phyloP scores from a whole-genome alignment of 106 monocot genomes.

The Dendrobium nobile region DNA sequence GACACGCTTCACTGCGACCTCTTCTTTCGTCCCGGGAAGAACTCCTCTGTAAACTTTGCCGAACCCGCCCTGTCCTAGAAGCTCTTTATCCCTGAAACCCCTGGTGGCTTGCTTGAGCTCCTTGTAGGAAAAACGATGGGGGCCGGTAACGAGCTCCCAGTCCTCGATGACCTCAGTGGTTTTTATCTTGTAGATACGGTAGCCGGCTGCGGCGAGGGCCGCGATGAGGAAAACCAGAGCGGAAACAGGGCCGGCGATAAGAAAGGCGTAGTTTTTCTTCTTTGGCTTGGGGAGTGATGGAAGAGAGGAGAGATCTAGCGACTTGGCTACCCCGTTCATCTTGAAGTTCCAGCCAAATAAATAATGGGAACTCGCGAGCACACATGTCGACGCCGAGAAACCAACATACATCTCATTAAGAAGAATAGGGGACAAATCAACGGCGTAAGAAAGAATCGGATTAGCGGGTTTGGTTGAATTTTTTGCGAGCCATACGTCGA shows the following conservation, averaged over 20 bases:
- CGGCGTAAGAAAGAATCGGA: slow-evolving; percentile 5
- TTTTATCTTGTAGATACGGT: slow-evolving; percentile 29
- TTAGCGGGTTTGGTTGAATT: neutral
- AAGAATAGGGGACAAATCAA: neutral
- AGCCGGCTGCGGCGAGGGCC: neutral
- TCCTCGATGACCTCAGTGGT: slow-evolving; percentile 39
- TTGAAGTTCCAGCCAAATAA: slow-evolving; percentile 12
- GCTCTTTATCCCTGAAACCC: slow-evolving; percentile 41
- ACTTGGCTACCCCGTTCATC: slow-evolving; percentile 12
- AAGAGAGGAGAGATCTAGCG: slow-evolving; percentile 22
- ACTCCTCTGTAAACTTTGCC: slow-evolving; percentile 48
- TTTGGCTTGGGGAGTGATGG: slow-evolving; percentile 15
- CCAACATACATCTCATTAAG: slow-evolving; percentile 7
- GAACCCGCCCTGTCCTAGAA: slow-evolving; percentile 40
- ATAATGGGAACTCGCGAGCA: slow-evolving; percentile 9
- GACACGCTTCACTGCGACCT: slow-evolving; percentile 42
- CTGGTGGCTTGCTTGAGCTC: slow-evolving; percentile 40
- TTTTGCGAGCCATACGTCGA: slow-evolving; percentile 1
- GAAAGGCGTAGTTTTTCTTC: slow-evolving; percentile 21
- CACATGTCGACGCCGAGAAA: slow-evolving; percentile 8
- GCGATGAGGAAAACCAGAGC: slow-evolving; percentile 10
- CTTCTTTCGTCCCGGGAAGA: slow-evolving; percentile 26
- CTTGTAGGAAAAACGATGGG: slow-evolving; percentile 43
- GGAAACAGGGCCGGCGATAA: slow-evolving; percentile 13
- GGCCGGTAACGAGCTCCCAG: slow-evolving; percentile 48